phyloP scores from a whole-genome alignment of 345 rosid genomes.

The Turritis glabra region DNA sequence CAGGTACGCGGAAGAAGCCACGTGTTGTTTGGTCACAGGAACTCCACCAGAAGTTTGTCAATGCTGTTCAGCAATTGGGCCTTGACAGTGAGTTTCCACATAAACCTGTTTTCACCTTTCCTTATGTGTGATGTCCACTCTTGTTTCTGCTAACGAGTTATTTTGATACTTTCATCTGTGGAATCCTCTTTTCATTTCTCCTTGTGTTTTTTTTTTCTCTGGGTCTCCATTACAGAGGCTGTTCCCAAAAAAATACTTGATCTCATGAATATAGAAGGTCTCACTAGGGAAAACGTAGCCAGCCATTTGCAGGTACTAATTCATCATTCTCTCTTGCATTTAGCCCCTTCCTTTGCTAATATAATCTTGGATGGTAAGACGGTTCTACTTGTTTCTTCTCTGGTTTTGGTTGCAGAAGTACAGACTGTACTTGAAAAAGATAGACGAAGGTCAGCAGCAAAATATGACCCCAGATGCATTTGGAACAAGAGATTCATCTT shows the following conservation, averaged over 20 bases:
- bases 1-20: slow-evolving; percentile 73
- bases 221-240: slow-evolving; percentile 60
- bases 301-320: slow-evolving; percentile 84
- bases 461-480: slow-evolving; percentile 53
- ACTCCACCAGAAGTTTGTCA: slow-evolving; percentile 78
- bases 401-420: slow-evolving; percentile 61
- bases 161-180: neutral
- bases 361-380: slow-evolving; percentile 5
- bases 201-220: slow-evolving; percentile 10
- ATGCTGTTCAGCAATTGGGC: slow-evolving; percentile 85
- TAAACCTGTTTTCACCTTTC: neutral
- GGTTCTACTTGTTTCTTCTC: neutral
- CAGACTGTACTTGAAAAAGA: slow-evolving; percentile 77
- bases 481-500: slow-evolving; percentile 60
- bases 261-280: slow-evolving; percentile 84
- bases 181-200: neutral
- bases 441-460: slow-evolving; percentile 56
- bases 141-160: neutral
- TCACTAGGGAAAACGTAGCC: slow-evolving; percentile 97
- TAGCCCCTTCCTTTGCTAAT: neutral
- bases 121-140: neutral
- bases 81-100: slow-evolving; percentile 66
- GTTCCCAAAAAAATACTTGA: slow-evolving; percentile 96
- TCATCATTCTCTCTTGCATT: neutral
- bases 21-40: slow-evolving; percentile 93